Percentiles rank a stretch among this genome's conserved stretches.
These are phyloP conservation scores for Mariannaea elegans DNA, from an alignment of 2,329 filamentous ascomycete species.

Conservation along the genomic window DNA sequence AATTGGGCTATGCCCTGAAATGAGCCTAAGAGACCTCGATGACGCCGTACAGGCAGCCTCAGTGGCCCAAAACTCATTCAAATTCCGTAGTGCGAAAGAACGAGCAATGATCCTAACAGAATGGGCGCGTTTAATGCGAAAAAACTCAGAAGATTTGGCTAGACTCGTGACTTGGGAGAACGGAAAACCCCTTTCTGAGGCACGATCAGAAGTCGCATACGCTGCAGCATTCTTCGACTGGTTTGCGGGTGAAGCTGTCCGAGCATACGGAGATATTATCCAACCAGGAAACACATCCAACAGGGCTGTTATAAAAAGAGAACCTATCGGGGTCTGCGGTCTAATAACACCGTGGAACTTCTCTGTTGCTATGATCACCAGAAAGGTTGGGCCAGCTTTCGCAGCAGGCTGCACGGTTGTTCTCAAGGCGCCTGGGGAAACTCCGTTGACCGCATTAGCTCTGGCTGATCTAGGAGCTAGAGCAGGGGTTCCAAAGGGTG, in stretches of 20 bases:
- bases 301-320: conserved; percentile 44
- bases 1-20: no score
- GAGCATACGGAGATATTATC: conserved; percentile 67
- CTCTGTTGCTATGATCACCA: conserved; percentile 61
- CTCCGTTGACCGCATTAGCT: conserved; percentile 75
- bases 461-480: conserved; percentile 71
- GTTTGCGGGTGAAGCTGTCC: conserved; percentile 67
- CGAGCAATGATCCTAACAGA: no score
- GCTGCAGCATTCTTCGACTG: conserved; percentile 66
- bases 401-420: conserved; percentile 81
- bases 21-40: no score
- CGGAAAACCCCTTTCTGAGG: conserved; percentile 69
- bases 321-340: conserved; percentile 26
- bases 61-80: no score
- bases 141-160: conserved; percentile 70
- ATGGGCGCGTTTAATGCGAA: no score
- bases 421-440: conserved; percentile 74
- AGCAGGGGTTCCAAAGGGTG: conserved; percentile 74
- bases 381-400: conserved; percentile 60
- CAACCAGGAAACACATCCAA: conserved; percentile 64
- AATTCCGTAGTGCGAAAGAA: no score
- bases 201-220: conserved; percentile 63
- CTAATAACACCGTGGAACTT: conserved; percentile 73
- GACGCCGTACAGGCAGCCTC: no score
- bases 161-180: conserved; percentile 75